A percentile compares a stretch with the other conserved stretches of the same genome.
Conservation (phyloP, 2,329 filamentous ascomycete species). For the Pyrenochaeta sp. region DNA sequence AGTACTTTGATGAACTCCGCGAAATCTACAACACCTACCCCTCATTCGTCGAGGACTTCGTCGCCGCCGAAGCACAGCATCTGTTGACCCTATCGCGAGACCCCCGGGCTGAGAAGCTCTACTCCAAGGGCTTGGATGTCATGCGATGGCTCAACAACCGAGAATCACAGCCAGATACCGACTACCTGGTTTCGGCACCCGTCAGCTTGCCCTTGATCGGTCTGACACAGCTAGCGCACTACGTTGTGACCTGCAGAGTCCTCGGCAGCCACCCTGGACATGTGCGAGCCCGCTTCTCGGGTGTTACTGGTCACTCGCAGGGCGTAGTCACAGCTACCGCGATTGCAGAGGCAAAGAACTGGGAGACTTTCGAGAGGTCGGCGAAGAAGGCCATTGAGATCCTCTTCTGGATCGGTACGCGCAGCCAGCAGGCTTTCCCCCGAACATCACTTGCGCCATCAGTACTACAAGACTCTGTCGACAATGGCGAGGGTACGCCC, state of each 20-base stretch:
- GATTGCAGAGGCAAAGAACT: conserved; percentile 88
- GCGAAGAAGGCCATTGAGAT: conserved; percentile 84
- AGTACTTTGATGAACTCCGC: conserved; percentile 97
- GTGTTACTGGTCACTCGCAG: conserved; percentile 95
- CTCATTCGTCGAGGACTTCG: conserved; percentile 86
- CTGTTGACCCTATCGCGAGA: conserved; percentile 86
- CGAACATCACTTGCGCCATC: conserved; percentile 91
- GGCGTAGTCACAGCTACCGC: conserved; percentile 93
- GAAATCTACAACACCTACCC: conserved; percentile 92
- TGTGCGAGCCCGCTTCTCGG: conserved; percentile 82
- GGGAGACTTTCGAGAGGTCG: conserved; percentile 88
- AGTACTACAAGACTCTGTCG: conserved; percentile 89
- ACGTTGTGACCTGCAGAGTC: conserved; percentile 91
- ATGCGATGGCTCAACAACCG: conserved; percentile 90
- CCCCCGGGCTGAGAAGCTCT: conserved; percentile 90
- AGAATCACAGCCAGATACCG: conserved; percentile 89
- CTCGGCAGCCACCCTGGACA: conserved; percentile 89
- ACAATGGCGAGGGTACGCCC: conserved; percentile 92
- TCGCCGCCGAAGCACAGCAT: conserved; percentile 81
- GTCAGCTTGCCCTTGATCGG: conserved; percentile 95
- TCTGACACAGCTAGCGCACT: conserved; percentile 94
- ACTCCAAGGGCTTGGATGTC: conserved; percentile 95
- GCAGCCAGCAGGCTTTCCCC: conserved; percentile 97
- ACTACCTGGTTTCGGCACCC: conserved; percentile 67
- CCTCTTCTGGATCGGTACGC: conserved; percentile 97